Conservation (phyloP, 176 grass and related monocot species). For the Oryza rufipogon region DNA sequence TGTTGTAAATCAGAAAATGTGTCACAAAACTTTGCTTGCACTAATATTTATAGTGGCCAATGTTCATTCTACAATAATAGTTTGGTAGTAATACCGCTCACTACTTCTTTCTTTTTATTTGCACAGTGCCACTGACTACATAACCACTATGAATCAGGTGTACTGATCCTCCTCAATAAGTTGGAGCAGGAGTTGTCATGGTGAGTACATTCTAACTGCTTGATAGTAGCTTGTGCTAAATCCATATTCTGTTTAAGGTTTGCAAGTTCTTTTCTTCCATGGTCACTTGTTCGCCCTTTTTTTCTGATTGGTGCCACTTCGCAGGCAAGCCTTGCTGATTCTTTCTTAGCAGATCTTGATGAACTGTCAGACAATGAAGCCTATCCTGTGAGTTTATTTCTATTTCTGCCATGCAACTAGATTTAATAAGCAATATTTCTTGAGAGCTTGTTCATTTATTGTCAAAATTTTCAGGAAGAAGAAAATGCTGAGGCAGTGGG, state of each 20-base stretch:
- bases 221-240: not conserved
- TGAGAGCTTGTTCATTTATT: not conserved
- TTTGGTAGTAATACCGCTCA: not conserved
- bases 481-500: slow-evolving; percentile 47
- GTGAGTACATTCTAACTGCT: slow-evolving; percentile 22
- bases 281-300: not conserved
- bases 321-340: slow-evolving; percentile 94
- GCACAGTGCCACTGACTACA: not conserved
- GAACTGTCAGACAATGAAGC: slow-evolving; percentile 89
- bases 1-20: not conserved
- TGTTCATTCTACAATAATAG: not conserved
- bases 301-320: not conserved
- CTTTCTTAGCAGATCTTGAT: slow-evolving; percentile 93
- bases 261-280: not conserved
- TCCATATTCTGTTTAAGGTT: not conserved
- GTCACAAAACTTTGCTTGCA: not conserved
- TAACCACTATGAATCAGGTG: not conserved
- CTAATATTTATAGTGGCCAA: too few species aligned
- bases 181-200: slow-evolving; percentile 26
- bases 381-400: slow-evolving; percentile 68
- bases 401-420: not conserved
- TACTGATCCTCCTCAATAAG: slow-evolving; percentile 5
- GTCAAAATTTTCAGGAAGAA: slow-evolving; percentile 52
- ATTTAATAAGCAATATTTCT: not conserved
- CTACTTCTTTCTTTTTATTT: not conserved